Evolutionary conservation across 352 stramenopile genomes (phyloP), one percentile per base, ranked within the genome.

Genomic region (Bremia lactucae): DNA sequence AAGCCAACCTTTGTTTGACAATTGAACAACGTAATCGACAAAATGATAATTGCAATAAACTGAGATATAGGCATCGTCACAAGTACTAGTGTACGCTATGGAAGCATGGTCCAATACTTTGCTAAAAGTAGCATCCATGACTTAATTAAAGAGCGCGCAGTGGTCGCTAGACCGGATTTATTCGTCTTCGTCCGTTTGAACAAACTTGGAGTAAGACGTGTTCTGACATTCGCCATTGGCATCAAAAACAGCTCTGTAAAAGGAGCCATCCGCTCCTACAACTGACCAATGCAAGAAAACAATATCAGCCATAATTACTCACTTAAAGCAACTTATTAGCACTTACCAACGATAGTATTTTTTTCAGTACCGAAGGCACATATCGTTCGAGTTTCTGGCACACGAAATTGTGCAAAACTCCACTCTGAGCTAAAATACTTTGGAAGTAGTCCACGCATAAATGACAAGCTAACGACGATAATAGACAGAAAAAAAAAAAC

Each of bases 381-480:
- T 36, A 97, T 92, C 28, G 80, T 96, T 36, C 74, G 71, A 3
- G 83, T 93, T 42, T 96, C 84, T 3, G 87, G 76, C 14, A 96
- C 85, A 40, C 83, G 81, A 38, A 97, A 94, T 55, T 95, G 84
- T n/a, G 87, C 89, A 50, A 95, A 95, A 52, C 84, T 96, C 84
- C 89, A 96, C 46, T 97, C 89, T 8, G 74, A 92, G 62, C 73
- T 91, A 50, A 97, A 96, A 52, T 97, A 97, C 59, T 93, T 95
- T 6, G 89, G 88, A 42, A 97, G 49, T 15, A 94, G 58, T 33
- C 87, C 84, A 15, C 80, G 75, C 69, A 96, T 88, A 36, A 96
- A 89, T 8, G 77, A 90, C 49, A 93, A 87, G 28, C 77, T 91
- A 47, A 3, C 31, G 3, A 33, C 0, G 26, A 36, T 37, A 34